A percentile compares a stretch with the other conserved stretches of the same genome.
Evolutionary conservation across 345 rosid genomes (phyloP).

Genomic region (Populus alba): DNA sequence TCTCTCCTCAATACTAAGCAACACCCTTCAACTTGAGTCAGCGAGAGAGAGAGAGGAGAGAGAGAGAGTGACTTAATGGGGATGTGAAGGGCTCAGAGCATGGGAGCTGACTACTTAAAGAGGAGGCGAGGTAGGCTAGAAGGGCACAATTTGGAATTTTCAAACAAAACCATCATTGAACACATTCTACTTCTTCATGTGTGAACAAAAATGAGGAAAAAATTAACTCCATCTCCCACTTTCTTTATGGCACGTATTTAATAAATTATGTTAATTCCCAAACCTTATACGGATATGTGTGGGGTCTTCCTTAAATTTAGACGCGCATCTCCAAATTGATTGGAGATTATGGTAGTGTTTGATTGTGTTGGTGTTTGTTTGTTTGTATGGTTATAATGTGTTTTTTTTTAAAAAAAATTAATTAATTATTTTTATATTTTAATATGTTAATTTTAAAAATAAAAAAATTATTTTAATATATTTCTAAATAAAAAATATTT

Average conservation of each 20-base stretch:
- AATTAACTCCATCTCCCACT: too few species aligned
- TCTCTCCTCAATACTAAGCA: not conserved
- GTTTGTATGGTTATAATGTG: too few species aligned
- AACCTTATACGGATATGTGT: not conserved
- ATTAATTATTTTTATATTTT: too few species aligned
- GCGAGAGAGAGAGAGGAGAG: not conserved
- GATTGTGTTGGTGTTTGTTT: too few species aligned
- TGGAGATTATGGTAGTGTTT: not conserved
- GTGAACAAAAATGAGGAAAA: not conserved
- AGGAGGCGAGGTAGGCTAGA: not conserved
- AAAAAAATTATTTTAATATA: too few species aligned
- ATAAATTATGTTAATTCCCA: not conserved
- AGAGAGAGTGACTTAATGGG: not conserved
- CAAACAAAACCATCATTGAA: constrained; percentile 1
- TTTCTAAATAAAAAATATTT: too few species aligned
- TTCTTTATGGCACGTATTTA: not conserved
- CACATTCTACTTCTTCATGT: not conserved
- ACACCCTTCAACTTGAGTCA: not conserved
- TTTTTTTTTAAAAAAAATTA: too few species aligned
- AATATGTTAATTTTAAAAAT: not conserved
- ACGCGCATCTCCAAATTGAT: not conserved
- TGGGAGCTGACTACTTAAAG: constrained; percentile 20
- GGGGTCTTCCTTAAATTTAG: not conserved
- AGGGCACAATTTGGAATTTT: constrained; percentile 13
- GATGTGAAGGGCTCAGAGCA: not conserved